phyloP scores from a whole-genome alignment of 2,329 filamentous ascomycete genomes.

The Colletotrichum aenigma region DNA sequence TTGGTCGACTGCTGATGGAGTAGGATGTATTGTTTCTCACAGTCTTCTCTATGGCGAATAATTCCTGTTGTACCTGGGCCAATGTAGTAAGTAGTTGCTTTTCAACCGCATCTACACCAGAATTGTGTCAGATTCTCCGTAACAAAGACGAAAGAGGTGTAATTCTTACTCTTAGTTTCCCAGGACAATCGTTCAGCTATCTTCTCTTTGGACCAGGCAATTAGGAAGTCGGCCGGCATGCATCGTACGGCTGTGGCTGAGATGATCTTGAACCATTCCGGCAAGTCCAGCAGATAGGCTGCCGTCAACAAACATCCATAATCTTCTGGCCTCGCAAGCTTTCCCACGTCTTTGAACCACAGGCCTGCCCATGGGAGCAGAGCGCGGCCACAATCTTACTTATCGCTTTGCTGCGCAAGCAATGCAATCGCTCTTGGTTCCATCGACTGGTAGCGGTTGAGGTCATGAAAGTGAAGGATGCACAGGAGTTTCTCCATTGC shows the following conservation, averaged over 20 bases:
- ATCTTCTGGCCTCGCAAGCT: not conserved
- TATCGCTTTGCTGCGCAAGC: not conserved
- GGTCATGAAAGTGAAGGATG: not conserved
- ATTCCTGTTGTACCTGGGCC: too few species aligned
- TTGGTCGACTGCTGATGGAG: too few species aligned
- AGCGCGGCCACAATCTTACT: not conserved
- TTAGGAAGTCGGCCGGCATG: not conserved
- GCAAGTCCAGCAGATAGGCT: not conserved
- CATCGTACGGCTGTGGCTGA: not conserved
- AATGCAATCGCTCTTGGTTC: not conserved
- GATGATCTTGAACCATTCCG: not conserved
- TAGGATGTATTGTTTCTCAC: too few species aligned
- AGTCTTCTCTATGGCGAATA: too few species aligned
- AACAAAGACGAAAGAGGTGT: not conserved
- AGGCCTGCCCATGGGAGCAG: not conserved
- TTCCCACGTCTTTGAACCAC: not conserved
- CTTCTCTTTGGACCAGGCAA: not conserved
- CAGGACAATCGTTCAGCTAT: not conserved
- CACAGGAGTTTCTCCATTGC: not conserved
- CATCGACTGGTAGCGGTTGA: fast-evolving
- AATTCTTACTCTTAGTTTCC: not conserved
- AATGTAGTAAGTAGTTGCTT: too few species aligned
- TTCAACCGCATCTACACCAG: too few species aligned
- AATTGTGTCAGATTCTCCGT: too few species aligned
- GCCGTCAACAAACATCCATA: not conserved